phyloP scores from a whole-genome alignment of 176 grass and related monocot genomes.

The Luzula sylvatica region DNA sequence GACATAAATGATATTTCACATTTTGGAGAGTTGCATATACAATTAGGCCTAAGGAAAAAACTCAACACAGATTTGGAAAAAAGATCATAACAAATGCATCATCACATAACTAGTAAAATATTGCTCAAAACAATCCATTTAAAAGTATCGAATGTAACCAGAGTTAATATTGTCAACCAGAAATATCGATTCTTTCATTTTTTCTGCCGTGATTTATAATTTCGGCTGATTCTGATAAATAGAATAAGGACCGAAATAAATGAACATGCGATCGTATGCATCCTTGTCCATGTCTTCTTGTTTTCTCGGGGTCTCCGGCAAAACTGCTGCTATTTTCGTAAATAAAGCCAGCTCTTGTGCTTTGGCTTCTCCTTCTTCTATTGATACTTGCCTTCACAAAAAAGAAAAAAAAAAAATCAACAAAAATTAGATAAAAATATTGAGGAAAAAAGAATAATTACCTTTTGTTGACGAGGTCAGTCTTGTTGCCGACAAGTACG shows the following conservation, averaged over 20 bases:
- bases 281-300: conserved; percentile 49
- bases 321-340: conserved; percentile 35
- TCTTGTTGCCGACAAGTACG: conserved; percentile 98
- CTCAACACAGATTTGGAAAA: too few species aligned
- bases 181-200: not conserved
- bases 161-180: conserved; percentile 7
- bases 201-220: conserved; percentile 24
- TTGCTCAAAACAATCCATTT: too few species aligned
- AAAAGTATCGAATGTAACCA: not conserved
- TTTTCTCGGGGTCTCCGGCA: conserved; percentile 30
- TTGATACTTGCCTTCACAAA: conserved; percentile 90
- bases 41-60: too few species aligned
- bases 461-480: conserved; percentile 99
- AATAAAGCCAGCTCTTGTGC: conserved; percentile 67
- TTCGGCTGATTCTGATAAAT: conserved; percentile 26
- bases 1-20: not conserved
- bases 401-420: conserved; percentile 22
- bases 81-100: conserved; percentile 6
- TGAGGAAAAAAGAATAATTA: conserved; percentile 9
- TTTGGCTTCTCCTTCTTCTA: conserved; percentile 97
- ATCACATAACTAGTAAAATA: too few species aligned
- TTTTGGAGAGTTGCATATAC: too few species aligned
- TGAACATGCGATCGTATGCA: conserved; percentile 37
- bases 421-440: conserved; percentile 1
- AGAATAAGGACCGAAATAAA: conserved; percentile 17